phyloP scores from a whole-genome alignment of 495 filamentous ascomycete genomes.

The Penicillium mononematosum region DNA sequence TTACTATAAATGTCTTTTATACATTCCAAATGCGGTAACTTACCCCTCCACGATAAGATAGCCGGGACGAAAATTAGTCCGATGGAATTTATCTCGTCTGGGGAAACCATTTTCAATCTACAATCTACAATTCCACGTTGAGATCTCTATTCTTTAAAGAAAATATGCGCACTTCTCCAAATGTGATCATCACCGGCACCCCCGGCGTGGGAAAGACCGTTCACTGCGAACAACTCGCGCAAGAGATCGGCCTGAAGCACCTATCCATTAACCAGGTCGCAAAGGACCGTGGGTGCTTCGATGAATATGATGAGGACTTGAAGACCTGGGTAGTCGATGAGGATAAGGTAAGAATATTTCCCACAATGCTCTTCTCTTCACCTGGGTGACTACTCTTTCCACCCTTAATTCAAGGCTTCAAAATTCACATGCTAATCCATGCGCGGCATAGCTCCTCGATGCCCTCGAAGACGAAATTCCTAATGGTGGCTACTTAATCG shows the following conservation, averaged over 20 bases:
- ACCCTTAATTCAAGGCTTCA: not conserved
- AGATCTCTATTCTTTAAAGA: constrained; percentile 23
- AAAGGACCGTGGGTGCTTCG: constrained; percentile 78
- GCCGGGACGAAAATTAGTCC: constrained; percentile 20
- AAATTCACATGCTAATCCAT: constrained; percentile 15
- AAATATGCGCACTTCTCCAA: constrained; percentile 62
- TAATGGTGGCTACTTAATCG: constrained; percentile 83
- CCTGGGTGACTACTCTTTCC: not conserved
- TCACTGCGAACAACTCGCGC: constrained; percentile 75
- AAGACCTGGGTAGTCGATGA: constrained; percentile 94
- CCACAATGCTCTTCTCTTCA: not conserved
- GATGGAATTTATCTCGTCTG: constrained; percentile 19
- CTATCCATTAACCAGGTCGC: constrained; percentile 87
- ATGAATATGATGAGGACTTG: constrained; percentile 79
- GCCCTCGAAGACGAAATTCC: constrained; percentile 79
- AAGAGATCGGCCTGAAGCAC: constrained; percentile 72
- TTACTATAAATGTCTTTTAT: constrained; percentile 3
- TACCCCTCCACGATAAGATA: constrained; percentile 28
- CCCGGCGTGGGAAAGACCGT: constrained; percentile 94
- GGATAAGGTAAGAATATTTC: constrained; percentile 70
- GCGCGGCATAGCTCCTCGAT: constrained; percentile 67
- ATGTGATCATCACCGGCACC: constrained; percentile 93
- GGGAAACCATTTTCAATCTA: constrained; percentile 13
- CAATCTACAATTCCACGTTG: not conserved
- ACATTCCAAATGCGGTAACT: constrained; percentile 10